Evolutionary conservation across 345 rosid species (phyloP).

Genomic region (Salix purpurea): DNA sequence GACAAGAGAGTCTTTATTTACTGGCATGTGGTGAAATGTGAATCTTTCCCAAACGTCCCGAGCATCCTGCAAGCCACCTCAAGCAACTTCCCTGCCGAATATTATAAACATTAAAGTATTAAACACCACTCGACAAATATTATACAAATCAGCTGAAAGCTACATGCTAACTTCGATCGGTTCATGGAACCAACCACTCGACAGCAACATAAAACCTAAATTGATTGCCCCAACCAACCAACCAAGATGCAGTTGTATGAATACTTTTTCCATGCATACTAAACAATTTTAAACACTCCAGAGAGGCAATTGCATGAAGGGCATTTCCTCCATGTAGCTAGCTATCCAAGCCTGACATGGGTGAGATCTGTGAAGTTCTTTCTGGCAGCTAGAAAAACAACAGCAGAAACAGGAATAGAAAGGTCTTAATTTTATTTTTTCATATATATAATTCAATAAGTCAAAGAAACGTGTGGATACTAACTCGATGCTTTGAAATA

Average conservation of each 20-base stretch:
- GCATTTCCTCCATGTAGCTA: neutral
- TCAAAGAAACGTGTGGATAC: neutral
- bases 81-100: constrained; percentile 10
- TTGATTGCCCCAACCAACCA: neutral
- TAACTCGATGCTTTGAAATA: neutral
- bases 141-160: neutral
- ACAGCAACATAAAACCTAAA: neutral
- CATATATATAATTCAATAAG: neutral
- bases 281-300: neutral
- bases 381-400: neutral
- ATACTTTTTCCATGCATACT: neutral
- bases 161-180: neutral
- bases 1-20: neutral
- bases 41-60: constrained; percentile 8
- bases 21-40: constrained; percentile 7
- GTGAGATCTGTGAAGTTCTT: neutral
- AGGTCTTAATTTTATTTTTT: neutral
- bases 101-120: neutral
- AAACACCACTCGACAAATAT: neutral
- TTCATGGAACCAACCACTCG: neutral
- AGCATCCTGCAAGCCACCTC: constrained; percentile 14
- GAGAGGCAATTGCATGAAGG: neutral
- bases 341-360: neutral
- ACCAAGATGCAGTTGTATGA: neutral
- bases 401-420: neutral